These are phyloP conservation scores for Monoraphidium neglectum DNA, from an alignment of 139 green algal genomes.

Conservation along the genomic window DNA sequence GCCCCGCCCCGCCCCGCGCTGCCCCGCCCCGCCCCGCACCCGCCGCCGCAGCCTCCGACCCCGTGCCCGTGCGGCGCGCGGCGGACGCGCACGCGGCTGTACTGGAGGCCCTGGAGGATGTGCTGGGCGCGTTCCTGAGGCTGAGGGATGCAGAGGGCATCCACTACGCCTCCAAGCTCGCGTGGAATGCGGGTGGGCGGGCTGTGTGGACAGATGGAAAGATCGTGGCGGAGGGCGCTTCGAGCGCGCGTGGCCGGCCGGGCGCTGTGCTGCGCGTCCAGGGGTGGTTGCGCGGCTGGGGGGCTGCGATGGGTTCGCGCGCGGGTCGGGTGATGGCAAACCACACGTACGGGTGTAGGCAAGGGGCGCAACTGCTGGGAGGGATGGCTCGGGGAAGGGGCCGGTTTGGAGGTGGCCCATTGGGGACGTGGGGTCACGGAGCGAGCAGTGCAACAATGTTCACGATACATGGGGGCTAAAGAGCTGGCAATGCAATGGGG, in stretches of 20 bases:
- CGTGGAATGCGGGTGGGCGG: conserved; percentile 55
- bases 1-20: too few relatives aligned
- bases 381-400: too few relatives aligned
- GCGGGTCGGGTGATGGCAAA: background rate
- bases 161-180: conserved; percentile 53
- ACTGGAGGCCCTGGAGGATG: conserved; percentile 20
- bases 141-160: conserved; percentile 54
- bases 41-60: too few relatives aligned
- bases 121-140: conserved; percentile 18
- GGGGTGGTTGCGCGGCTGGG: background rate
- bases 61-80: background rate
- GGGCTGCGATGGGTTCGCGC: background rate
- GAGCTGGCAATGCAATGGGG: too few relatives aligned
- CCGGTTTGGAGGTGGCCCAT: too few relatives aligned
- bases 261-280: background rate
- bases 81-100: background rate
- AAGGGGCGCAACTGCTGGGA: background rate
- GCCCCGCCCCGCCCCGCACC: too few relatives aligned
- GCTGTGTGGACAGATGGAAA: background rate
- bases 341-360: background rate
- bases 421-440: too few relatives aligned
- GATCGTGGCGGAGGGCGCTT: background rate
- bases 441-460: too few relatives aligned
- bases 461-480: too few relatives aligned
- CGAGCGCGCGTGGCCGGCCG: background rate